These are phyloP conservation scores for Neostapfia colusana DNA, from an alignment of 176 grass and related monocot species.

Conservation along the genomic window DNA sequence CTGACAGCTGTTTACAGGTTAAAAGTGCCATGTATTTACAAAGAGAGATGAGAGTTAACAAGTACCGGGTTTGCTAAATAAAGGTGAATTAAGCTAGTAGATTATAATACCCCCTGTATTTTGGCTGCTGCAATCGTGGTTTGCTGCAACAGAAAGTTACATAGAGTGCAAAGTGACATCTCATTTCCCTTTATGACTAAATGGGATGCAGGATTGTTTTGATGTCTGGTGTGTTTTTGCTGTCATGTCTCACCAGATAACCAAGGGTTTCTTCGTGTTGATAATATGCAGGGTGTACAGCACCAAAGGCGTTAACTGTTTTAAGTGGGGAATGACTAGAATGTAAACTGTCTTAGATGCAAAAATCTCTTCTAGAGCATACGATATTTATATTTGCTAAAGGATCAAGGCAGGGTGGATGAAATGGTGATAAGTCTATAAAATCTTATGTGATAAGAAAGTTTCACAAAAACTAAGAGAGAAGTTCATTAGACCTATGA, in stretches of 20 bases:
- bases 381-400: too few species aligned
- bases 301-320: conserved; percentile 45
- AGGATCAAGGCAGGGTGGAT: too few species aligned
- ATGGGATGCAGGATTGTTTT: conserved; percentile 42
- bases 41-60: conserved; percentile 48
- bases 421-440: too few species aligned
- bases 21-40: conserved; percentile 52
- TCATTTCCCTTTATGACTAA: conserved; percentile 31
- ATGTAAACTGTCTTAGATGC: too few species aligned
- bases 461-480: too few species aligned
- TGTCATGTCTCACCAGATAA: conserved; percentile 35
- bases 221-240: conserved; percentile 32
- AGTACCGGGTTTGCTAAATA: conserved; percentile 59
- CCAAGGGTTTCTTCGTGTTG: conserved; percentile 15
- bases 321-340: too few species aligned
- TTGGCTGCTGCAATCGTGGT: conserved; percentile 28
- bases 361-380: too few species aligned
- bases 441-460: too few species aligned
- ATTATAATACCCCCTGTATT: conserved; percentile 30
- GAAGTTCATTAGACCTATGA: too few species aligned
- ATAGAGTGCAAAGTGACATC: conserved; percentile 26
- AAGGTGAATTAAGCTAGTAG: conserved; percentile 52
- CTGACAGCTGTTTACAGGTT: conserved; percentile 55
- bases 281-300: conserved; percentile 40
- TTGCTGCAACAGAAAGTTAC: conserved; percentile 19